Percentiles rank a stretch among this genome's conserved stretches.
Evolutionary conservation across 78 protist species (phyloP).

Genomic region (Dictyostelium brefeldianum): DNA sequence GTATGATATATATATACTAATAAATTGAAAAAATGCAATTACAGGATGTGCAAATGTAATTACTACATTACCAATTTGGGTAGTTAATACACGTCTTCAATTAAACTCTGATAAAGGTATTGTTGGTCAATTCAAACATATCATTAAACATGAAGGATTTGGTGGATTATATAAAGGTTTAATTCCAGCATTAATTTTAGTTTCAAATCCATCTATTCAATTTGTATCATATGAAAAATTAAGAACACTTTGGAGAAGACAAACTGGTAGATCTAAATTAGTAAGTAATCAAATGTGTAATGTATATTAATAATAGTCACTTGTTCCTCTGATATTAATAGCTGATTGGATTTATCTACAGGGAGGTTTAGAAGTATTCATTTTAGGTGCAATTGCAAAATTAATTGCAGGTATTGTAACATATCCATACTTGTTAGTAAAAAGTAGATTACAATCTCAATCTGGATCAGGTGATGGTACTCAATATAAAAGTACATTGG

Average conservation of each 20-base stretch:
- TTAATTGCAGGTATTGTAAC: conserved; percentile 79
- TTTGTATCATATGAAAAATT: conserved; percentile 77
- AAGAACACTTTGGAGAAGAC: conserved; percentile 54
- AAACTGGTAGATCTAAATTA: conserved; percentile 34
- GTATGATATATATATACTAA: too few species aligned
- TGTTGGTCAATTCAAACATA: conserved; percentile 53
- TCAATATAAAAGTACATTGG: conserved; percentile 43
- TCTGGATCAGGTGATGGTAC: not conserved
- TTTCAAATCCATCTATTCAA: conserved; percentile 80
- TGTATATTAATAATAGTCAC: not conserved
- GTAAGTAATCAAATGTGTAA: not conserved
- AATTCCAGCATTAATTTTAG: conserved; percentile 77
- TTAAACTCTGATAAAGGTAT: conserved; percentile 62
- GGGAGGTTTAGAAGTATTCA: conserved; percentile 59
- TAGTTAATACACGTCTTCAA: conserved; percentile 77
- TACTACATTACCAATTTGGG: conserved; percentile 82
- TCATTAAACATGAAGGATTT: conserved; percentile 75
- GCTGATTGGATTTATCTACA: not conserved
- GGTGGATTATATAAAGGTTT: conserved; percentile 79
- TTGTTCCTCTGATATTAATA: not conserved
- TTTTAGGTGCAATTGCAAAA: conserved; percentile 83
- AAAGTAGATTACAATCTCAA: conserved; percentile 69
- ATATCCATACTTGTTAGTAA: conserved; percentile 83
- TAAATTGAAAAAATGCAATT: not conserved
- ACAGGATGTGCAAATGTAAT: conserved; percentile 61